Base-by-base conservation (phyloP, 2,329 filamentous ascomycete species). In the Colletotrichum higginsianum region DNA sequence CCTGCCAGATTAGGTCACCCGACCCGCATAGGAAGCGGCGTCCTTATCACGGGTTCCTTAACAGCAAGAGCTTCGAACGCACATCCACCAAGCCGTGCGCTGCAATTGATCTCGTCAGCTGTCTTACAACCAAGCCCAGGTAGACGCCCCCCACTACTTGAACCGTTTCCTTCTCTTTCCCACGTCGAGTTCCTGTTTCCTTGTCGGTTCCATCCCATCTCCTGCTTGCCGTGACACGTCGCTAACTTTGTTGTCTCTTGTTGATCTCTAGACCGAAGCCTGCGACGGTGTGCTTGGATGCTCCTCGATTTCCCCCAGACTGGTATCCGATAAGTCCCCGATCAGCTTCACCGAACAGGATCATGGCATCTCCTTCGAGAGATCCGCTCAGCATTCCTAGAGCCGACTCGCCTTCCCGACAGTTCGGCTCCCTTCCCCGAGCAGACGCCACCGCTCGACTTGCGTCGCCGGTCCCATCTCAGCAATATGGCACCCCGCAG, bases 391-490 rank as follows among this genome's bases (percentile, higher is more conserved):
- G 79, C 74, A 82, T 73, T 75, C 83, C 78, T 67, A 71, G 68
- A 55, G 53, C 65, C 61, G 69, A 62, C 66, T 74, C 74, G 66
- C 79, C 85, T 69, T 82, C 86, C 4, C 82, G 47, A 78, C 83
- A 69, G 13, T 85, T 84, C 73, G 84, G 86, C 68, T 85, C 86
- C 61, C 56, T 72, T 16, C 88, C 88, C 53, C 87, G 90, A 79
- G 88, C 87, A 62, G 86, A 90, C 73, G 84, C 88, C 58, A 92
- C 88, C 62, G 90, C 90, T 68, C 86, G 90, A 74, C 85, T 92
- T 64, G 89, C 88, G 56, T 88, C 88, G 38, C 89, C 89, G 42
- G 82, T 90, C 23, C 84, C 85, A 40, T 81, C 83, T 56, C 79
- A 82, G 61, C 80, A 79, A 58, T 74, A 80, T 56, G 78, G 79